Percentiles rank a stretch among this genome's conserved stretches.
Evolutionary conservation across 176 grass and related monocot species (phyloP).

Genomic region (Metroxylon sagu): DNA sequence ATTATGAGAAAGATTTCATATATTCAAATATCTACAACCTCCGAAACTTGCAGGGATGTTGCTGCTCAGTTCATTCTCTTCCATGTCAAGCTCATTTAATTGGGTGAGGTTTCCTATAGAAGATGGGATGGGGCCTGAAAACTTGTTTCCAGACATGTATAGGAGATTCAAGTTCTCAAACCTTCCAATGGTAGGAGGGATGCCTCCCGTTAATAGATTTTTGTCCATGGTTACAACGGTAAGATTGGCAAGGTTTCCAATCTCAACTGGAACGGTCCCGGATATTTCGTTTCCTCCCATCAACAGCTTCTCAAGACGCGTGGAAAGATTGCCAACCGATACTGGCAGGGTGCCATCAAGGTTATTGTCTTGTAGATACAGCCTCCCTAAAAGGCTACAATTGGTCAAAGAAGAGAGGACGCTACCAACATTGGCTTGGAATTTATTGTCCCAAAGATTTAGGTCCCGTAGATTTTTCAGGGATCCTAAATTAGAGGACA

Average conservation of each 20-base stretch:
- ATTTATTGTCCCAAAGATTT: conserved; percentile 23
- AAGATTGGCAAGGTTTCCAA: conserved; percentile 33
- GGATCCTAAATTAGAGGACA: conserved; percentile 23
- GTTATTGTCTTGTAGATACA: conserved; percentile 24
- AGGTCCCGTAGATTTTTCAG: conserved; percentile 5
- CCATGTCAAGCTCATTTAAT: neutral
- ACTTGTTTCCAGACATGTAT: conserved; percentile 6
- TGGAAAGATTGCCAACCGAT: conserved; percentile 27
- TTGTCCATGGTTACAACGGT: conserved; percentile 15
- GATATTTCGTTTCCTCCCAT: conserved; percentile 30
- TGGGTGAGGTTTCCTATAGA: conserved; percentile 16
- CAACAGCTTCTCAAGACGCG: conserved; percentile 12
- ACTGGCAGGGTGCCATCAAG: conserved; percentile 34
- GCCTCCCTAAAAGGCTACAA: conserved; percentile 14
- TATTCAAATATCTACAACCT: neutral
- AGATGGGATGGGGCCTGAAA: conserved; percentile 8
- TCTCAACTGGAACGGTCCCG: conserved; percentile 26
- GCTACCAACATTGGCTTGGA: conserved; percentile 29
- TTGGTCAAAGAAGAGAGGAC: conserved; percentile 31
- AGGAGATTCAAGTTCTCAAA: conserved; percentile 11
- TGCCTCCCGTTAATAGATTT: conserved; percentile 13
- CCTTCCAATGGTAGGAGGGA: conserved; percentile 14
- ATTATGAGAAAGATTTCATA: neutral
- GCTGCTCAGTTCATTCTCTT: neutral
- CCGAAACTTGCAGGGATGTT: conserved; percentile 5